phyloP scores from a whole-genome alignment of 352 stramenopile species.

The Pythium myriotylum region DNA sequence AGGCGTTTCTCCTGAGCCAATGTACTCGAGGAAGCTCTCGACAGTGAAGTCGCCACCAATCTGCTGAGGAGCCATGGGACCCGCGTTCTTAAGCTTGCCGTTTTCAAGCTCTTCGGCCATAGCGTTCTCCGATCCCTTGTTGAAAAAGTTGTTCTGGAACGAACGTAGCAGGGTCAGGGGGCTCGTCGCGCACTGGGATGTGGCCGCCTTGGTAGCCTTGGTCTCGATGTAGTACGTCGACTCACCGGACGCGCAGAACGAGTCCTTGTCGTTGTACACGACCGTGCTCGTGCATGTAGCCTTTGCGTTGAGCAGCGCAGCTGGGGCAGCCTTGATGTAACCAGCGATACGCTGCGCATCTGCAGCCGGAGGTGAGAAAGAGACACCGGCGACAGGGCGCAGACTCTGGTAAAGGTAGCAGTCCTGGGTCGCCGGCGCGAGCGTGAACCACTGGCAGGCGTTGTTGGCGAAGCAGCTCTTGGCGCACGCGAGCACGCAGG shows the following conservation, averaged over 20 bases:
- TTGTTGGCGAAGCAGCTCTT: conserved; percentile 20
- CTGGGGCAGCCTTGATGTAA: conserved; percentile 16
- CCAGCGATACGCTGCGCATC: conserved; percentile 17
- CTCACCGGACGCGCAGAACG: conserved; percentile 16
- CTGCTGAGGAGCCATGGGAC: conserved; percentile 1
- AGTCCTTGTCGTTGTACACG: conserved; percentile 15
- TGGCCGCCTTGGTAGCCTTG: not conserved
- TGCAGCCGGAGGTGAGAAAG: conserved; percentile 5
- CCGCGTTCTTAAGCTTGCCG: conserved; percentile 19
- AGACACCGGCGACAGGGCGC: conserved; percentile 10
- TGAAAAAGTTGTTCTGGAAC: conserved; percentile 26
- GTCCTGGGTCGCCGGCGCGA: conserved; percentile 18
- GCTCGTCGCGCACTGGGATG: conserved; percentile 14
- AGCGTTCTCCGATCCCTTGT: conserved; percentile 17
- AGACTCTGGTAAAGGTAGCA: conserved; percentile 19
- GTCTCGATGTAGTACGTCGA: conserved; percentile 15
- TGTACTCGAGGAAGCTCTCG: conserved; percentile 10
- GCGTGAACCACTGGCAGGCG: conserved; percentile 25
- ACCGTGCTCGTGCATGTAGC: conserved; percentile 7
- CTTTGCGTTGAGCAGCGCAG: conserved; percentile 20
- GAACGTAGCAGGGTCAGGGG: conserved; percentile 12
- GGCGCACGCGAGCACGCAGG: conserved; percentile 11
- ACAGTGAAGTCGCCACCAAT: conserved; percentile 14
- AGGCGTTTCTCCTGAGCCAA: not conserved
- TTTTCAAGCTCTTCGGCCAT: conserved; percentile 19